phyloP scores from a whole-genome alignment of 148 eudicot genomes.

The Heliamphora exappendiculata region DNA sequence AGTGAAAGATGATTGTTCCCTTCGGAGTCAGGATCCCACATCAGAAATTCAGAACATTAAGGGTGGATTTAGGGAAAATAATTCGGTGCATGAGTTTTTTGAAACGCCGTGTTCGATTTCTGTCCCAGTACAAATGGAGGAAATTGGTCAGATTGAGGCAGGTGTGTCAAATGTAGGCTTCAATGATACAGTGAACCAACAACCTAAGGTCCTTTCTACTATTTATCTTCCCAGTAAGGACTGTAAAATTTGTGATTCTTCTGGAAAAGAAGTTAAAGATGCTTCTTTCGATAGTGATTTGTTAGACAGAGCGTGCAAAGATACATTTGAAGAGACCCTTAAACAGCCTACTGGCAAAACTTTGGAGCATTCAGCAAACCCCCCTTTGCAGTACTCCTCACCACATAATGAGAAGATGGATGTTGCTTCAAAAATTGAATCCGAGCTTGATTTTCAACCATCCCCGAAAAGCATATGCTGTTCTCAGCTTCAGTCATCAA shows the following conservation, averaged over 20 bases:
- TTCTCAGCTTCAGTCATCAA: slow-evolving; percentile 3
- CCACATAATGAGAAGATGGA: slow-evolving; percentile 4
- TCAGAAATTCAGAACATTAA: neutral
- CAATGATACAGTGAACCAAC: neutral
- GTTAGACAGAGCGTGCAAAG: slow-evolving; percentile 3
- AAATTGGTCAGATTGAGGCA: slow-evolving; percentile 12
- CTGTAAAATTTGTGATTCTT: slow-evolving; percentile 5
- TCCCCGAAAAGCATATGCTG: neutral
- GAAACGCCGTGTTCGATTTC: slow-evolving; percentile 13
- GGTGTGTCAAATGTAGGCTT: slow-evolving; percentile 14
- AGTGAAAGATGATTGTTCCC: slow-evolving; percentile 16
- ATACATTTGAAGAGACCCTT: neutral
- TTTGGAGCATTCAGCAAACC: slow-evolving; percentile 11
- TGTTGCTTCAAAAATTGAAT: neutral
- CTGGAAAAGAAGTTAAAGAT: neutral
- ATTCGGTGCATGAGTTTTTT: slow-evolving; percentile 7
- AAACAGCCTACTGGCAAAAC: neutral
- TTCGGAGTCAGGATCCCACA: slow-evolving; percentile 21
- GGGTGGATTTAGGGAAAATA: slow-evolving; percentile 18
- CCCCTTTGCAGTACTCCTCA: neutral
- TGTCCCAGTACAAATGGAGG: slow-evolving; percentile 12
- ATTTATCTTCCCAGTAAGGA: neutral
- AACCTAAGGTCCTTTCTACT: neutral
- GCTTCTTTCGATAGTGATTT: slow-evolving; percentile 9
- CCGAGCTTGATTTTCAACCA: neutral